A percentile compares a stretch with the other conserved stretches of the same genome.
phyloP scores from a whole-genome alignment of 2,329 filamentous ascomycete genomes.

The Aspergillus flavus region DNA sequence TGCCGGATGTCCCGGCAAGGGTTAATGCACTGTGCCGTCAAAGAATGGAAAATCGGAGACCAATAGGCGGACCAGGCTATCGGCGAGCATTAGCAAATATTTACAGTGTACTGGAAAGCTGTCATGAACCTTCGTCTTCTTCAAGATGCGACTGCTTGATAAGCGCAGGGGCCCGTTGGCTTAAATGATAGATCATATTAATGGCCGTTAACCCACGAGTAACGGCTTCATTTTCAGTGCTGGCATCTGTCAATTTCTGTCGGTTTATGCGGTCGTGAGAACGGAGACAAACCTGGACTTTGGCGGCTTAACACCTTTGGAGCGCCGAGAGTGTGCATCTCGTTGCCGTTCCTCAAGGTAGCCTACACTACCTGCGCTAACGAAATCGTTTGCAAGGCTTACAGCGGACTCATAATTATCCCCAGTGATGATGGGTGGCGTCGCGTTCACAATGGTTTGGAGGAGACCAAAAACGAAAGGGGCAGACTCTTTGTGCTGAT shows the following conservation, averaged over 20 bases:
- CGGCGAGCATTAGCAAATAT: neutral
- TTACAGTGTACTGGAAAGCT: neutral
- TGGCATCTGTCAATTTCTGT: constrained; percentile 13
- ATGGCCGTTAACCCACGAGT: constrained; percentile 79
- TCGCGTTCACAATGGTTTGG: constrained; percentile 70
- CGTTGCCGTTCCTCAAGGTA: constrained; percentile 69
- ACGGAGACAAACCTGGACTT: constrained; percentile 56
- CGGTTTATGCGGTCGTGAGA: constrained; percentile 18
- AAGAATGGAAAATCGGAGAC: constrained; percentile 87
- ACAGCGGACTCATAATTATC: constrained; percentile 95
- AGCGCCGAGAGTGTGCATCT: constrained; percentile 56
- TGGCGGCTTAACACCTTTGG: constrained; percentile 56
- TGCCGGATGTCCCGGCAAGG: constrained; percentile 91
- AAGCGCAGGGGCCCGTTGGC: constrained; percentile 76
- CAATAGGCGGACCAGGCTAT: constrained; percentile 96
- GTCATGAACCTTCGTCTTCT: constrained; percentile 69
- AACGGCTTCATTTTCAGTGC: constrained; percentile 71
- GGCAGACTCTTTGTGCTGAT: constrained; percentile 69
- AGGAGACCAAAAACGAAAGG: constrained; percentile 84
- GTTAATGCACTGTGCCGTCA: constrained; percentile 90
- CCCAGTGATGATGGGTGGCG: constrained; percentile 81
- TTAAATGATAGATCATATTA: constrained; percentile 78
- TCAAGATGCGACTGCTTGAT: constrained; percentile 95
- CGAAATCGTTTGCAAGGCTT: constrained; percentile 83
- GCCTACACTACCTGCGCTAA: constrained; percentile 75